phyloP scores from a whole-genome alignment of 2,329 filamentous ascomycete species.

The Ophiostoma novo-ulmi region DNA sequence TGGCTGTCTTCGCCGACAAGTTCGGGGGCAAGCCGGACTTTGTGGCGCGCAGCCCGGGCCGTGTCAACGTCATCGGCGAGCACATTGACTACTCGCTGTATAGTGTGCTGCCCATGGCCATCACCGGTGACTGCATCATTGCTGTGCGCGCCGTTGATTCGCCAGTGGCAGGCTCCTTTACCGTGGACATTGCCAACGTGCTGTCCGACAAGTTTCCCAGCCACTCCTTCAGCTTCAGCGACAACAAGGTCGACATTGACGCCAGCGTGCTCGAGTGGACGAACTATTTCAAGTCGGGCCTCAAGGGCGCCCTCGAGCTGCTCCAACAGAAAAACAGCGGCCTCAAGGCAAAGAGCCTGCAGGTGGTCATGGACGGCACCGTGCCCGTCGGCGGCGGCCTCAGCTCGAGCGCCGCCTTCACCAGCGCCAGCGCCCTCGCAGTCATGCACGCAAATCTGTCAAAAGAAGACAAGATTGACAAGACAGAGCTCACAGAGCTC shows the following conservation, averaged over 20 bases:
- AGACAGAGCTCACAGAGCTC: constrained; percentile 85
- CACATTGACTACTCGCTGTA: constrained; percentile 99
- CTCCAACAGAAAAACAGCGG: constrained; percentile 42
- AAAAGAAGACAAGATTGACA: constrained; percentile 70
- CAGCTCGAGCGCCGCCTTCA: constrained; percentile 89
- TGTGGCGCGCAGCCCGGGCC: constrained; percentile 81
- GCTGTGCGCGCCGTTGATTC: constrained; percentile 55
- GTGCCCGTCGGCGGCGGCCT: constrained; percentile 89
- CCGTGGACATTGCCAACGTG: constrained; percentile 75
- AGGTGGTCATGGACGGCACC: constrained; percentile 83
- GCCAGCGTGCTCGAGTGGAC: constrained; percentile 85
- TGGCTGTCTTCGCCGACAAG: constrained; percentile 62
- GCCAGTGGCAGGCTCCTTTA: constrained; percentile 41
- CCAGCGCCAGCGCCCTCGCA: constrained; percentile 82
- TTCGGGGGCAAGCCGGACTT: constrained; percentile 73
- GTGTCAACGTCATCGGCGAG: constrained; percentile 98
- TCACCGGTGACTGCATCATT: constrained; percentile 84
- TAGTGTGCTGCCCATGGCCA: constrained; percentile 91
- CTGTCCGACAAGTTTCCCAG: constrained; percentile 68
- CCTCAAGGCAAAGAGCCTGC: constrained; percentile 70
- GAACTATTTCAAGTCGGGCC: constrained; percentile 95
- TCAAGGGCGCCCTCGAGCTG: constrained; percentile 74
- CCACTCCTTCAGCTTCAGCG: constrained; percentile 66
- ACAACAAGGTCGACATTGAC: constrained; percentile 67
- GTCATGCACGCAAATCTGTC: constrained; percentile 70